Evolutionary conservation across 805 yeast genomes (phyloP).

Genomic region (Saccharomycopsis javanensis): DNA sequence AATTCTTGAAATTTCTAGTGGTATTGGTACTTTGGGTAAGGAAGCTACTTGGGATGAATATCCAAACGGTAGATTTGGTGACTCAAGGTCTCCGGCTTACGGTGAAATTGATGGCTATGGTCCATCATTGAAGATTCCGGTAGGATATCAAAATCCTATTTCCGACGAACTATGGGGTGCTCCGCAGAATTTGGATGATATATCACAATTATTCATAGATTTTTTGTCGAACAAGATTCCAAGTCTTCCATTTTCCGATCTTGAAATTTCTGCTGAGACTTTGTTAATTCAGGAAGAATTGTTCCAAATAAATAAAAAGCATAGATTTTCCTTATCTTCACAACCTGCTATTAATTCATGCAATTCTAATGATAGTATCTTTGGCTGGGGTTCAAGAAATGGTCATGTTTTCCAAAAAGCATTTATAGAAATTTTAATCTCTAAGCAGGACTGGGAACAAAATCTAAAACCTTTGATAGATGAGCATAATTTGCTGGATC

Average conservation of each 20-base stretch:
- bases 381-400: conserved; percentile 95
- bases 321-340: conserved; percentile 82
- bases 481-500: conserved; percentile 18
- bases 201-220: conserved; percentile 55
- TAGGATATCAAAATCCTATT: conserved; percentile 43
- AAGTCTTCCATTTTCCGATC: conserved; percentile 86
- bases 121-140: conserved; percentile 56
- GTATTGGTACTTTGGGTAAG: conserved; percentile 74
- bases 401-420: conserved; percentile 91
- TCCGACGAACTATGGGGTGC: conserved; percentile 67
- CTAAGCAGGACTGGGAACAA: conserved; percentile 57
- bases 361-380: conserved; percentile 69
- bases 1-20: conserved; percentile 69
- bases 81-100: conserved; percentile 90
- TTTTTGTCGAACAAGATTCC: conserved; percentile 69
- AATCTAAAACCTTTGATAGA: conserved; percentile 44
- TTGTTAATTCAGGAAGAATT: conserved; percentile 87
- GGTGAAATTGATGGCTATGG: conserved; percentile 99
- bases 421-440: conserved; percentile 83
- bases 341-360: conserved; percentile 90
- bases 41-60: conserved; percentile 97
- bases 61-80: conserved; percentile 93
- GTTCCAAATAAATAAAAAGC: conserved; percentile 62
- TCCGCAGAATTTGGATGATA: conserved; percentile 51
- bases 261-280: conserved; percentile 80